Conservation (phyloP, 352 stramenopile genomes). For the Phytophthora rubi region DNA sequence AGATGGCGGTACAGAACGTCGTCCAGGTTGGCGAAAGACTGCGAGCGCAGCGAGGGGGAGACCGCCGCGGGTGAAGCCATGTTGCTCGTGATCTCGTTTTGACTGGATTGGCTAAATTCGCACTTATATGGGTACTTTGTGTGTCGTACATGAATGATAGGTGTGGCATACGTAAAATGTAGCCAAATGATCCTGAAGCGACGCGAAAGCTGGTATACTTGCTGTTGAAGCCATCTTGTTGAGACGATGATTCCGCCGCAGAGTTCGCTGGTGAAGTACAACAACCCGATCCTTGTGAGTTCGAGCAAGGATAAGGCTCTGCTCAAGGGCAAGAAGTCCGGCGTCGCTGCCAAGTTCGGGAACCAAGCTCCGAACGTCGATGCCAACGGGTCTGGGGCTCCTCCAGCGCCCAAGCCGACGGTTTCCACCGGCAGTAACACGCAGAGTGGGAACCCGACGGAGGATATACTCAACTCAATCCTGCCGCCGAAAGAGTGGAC, state of each 20-base stretch:
- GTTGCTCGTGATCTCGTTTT: not conserved
- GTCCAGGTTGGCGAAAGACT: constrained; percentile 89
- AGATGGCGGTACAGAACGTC: constrained; percentile 84
- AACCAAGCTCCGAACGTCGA: constrained; percentile 36
- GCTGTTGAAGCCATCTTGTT: not conserved
- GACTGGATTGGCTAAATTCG: not conserved
- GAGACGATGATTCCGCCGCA: constrained; percentile 83
- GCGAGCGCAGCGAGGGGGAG: constrained; percentile 38
- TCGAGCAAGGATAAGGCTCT: constrained; percentile 85
- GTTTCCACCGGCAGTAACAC: constrained; percentile 70
- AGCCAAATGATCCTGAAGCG: constrained; percentile 26
- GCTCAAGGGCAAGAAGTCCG: constrained; percentile 53
- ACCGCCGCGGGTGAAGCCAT: not conserved
- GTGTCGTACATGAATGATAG: not conserved
- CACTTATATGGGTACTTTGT: not conserved
- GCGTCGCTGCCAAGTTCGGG: constrained; percentile 22
- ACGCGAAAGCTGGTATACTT: constrained; percentile 11
- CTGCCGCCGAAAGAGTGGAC: constrained; percentile 90
- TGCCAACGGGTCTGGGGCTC: constrained; percentile 14
- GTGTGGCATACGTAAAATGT: not conserved
- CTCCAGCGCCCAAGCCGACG: constrained; percentile 51
- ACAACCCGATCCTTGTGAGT: constrained; percentile 90
- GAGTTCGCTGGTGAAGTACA: constrained; percentile 92
- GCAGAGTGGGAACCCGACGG: constrained; percentile 72
- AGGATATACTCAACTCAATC: constrained; percentile 94